These are phyloP conservation scores for Sarcodon sp. DNA, from an alignment of 768 basidiomycete species.

Conservation along the genomic window DNA sequence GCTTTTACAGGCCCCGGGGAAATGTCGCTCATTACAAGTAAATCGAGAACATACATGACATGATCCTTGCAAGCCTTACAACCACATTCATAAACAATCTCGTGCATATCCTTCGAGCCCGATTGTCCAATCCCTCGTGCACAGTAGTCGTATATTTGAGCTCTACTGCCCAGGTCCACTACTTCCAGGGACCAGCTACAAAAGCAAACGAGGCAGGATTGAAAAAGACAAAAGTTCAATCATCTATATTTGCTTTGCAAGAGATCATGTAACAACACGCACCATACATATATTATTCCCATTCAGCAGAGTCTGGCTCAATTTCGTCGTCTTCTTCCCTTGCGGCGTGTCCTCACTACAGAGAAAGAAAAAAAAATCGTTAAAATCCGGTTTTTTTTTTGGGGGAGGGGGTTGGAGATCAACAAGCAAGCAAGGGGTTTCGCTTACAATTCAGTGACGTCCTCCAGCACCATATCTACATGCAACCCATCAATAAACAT, in stretches of 20 bases:
- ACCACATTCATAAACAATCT: too few species aligned
- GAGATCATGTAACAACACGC: not conserved
- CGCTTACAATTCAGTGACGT: constrained; percentile 90
- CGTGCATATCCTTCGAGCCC: too few species aligned
- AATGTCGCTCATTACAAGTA: too few species aligned
- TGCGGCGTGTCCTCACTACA: constrained; percentile 76
- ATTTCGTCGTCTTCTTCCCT: constrained; percentile 66
- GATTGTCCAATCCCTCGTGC: too few species aligned
- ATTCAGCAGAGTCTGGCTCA: constrained; percentile 83
- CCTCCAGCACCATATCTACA: constrained; percentile 87
- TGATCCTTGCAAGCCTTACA: too few species aligned
- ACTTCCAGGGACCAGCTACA: not conserved
- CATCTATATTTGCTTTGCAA: not conserved
- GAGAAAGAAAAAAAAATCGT: not conserved
- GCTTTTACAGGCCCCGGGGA: too few species aligned
- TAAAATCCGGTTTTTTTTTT: not conserved
- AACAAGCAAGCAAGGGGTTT: not conserved
- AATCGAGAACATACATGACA: too few species aligned
- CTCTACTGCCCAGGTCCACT: not conserved
- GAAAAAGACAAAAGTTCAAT: not conserved
- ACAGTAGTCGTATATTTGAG: too few species aligned
- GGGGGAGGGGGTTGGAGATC: not conserved
- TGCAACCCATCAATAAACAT: not conserved
- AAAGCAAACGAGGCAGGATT: not conserved
- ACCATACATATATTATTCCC: constrained; percentile 98